A percentile compares a stretch with the other conserved stretches of the same genome.
phyloP scores from a whole-genome alignment of 2,329 filamentous ascomycete species.

The Aspergillus sojae region DNA sequence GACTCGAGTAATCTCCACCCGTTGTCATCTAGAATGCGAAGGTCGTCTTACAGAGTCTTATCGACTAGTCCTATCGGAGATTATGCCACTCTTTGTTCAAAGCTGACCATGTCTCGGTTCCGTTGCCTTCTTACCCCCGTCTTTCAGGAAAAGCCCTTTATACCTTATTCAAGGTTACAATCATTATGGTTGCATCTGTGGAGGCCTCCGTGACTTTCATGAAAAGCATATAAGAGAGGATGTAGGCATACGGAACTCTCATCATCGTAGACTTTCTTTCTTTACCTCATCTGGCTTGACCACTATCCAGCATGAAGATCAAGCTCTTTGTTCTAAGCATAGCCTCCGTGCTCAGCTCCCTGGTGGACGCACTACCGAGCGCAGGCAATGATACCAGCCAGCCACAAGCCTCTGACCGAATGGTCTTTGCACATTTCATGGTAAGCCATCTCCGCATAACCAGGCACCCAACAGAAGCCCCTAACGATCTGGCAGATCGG shows the following conservation, averaged over 20 bases:
- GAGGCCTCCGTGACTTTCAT: background rate
- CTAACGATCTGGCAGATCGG: constrained; percentile 41
- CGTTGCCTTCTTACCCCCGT: background rate
- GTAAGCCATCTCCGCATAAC: background rate
- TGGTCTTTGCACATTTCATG: constrained; percentile 18
- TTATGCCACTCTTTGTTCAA: background rate
- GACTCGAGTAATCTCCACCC: background rate
- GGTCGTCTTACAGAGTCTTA: background rate
- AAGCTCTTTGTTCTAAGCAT: background rate
- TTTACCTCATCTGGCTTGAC: background rate
- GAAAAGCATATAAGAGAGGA: background rate
- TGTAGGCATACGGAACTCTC: background rate
- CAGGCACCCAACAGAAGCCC: background rate
- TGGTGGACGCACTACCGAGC: constrained; percentile 5
- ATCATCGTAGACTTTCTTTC: background rate
- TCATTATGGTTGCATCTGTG: background rate
- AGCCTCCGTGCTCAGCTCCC: constrained; percentile 4
- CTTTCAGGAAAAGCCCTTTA: background rate
- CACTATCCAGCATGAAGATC: constrained; percentile 1
- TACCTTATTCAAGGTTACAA: background rate
- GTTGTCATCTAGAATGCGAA: background rate
- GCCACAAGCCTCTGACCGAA: background rate
- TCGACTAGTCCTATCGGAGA: background rate
- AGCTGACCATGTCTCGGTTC: background rate
- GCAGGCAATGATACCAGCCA: background rate